Conservation (phyloP, 164 flowering plant genomes). For the Stephania yunnanensis region DNA sequence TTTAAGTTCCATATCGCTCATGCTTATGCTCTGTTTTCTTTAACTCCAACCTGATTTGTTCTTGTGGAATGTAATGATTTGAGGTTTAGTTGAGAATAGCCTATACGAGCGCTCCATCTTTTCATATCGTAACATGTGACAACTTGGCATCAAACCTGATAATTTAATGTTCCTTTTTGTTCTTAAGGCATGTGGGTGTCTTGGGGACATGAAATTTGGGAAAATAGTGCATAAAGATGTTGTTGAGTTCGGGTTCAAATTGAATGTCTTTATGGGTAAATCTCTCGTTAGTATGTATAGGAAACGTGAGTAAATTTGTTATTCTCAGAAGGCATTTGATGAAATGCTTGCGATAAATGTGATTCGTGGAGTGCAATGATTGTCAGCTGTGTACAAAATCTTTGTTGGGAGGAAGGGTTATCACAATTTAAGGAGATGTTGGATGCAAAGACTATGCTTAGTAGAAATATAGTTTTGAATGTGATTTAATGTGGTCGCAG, state of each 20-base stretch:
- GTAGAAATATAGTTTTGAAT: constrained; percentile 11
- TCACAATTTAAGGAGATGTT: constrained; percentile 4
- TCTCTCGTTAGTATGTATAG: constrained; percentile 19
- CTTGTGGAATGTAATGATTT: constrained; percentile 14
- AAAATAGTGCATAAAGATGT: constrained; percentile 2
- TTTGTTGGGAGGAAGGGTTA: constrained; percentile 6
- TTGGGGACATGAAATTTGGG: constrained; percentile 4
- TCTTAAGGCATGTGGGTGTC: constrained; percentile 12
- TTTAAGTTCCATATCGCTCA: constrained; percentile 9
- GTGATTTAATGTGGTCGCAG: constrained; percentile 7
- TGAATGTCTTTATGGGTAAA: constrained; percentile 7
- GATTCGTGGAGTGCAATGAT: constrained; percentile 20
- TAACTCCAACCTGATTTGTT: constrained; percentile 10
- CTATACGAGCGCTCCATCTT: not conserved
- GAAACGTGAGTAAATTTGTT: constrained; percentile 7
- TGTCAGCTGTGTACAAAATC: constrained; percentile 11
- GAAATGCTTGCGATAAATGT: constrained; percentile 14
- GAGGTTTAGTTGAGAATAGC: constrained; percentile 1
- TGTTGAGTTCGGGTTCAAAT: constrained; percentile 3
- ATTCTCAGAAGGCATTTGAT: constrained; percentile 14
- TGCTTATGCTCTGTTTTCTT: constrained; percentile 10
- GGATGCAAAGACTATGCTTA: constrained; percentile 4
- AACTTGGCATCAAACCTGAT: not conserved
- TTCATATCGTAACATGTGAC: constrained; percentile 6
- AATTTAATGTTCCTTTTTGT: constrained; percentile 12